Conservation (phyloP, 345 rosid species). For the Salix brachista region DNA sequence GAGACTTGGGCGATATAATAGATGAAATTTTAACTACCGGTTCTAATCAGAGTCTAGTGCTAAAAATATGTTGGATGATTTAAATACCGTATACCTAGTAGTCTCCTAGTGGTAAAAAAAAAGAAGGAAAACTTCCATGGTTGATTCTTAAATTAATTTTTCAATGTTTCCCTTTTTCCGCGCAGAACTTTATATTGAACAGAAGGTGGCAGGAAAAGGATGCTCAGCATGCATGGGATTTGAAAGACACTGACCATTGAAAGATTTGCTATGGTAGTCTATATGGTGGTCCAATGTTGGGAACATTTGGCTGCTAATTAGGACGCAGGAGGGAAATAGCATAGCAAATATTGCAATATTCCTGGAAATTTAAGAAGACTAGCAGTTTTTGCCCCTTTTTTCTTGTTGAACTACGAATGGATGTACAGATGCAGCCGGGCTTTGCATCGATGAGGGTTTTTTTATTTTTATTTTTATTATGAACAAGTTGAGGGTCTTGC, state of each 20-base stretch:
- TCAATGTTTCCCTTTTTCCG: neutral
- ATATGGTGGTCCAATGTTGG: neutral
- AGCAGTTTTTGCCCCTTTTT: neutral
- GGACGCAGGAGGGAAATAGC: neutral
- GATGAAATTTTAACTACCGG: no score
- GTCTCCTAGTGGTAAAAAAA: neutral
- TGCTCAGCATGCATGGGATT: neutral
- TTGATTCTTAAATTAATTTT: neutral
- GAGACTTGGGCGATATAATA: no score
- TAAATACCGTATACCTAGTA: no score
- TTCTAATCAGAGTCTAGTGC: no score
- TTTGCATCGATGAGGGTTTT: no score
- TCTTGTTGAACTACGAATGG: neutral
- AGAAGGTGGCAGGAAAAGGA: neutral
- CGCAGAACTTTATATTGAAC: conserved; percentile 2
- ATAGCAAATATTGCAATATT: no score
- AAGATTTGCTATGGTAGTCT: neutral
- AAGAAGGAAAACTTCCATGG: no score
- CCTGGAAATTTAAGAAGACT: neutral
- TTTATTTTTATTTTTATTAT: neutral
- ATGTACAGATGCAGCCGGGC: neutral
- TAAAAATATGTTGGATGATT: no score
- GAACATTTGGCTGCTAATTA: neutral
- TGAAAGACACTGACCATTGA: neutral
- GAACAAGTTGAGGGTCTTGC: neutral